phyloP scores from a whole-genome alignment of 2,329 filamentous ascomycete genomes.

The Penicillium decumbens region DNA sequence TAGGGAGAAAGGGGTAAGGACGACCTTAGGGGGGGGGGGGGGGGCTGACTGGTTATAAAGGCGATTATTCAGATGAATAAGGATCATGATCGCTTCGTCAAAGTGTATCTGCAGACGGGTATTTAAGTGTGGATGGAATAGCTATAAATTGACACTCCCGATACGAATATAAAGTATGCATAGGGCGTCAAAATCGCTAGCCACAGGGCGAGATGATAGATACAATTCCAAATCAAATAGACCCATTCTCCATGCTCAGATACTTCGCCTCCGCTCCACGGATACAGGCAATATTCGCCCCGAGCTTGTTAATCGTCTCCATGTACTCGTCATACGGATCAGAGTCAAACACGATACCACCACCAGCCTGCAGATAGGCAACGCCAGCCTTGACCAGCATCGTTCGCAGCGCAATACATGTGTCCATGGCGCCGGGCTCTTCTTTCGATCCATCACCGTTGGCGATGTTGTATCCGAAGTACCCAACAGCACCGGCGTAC shows the following conservation, averaged over 20 bases:
- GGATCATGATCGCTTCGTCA: constrained; percentile 35
- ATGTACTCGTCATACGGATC: constrained; percentile 88
- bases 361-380: constrained; percentile 81
- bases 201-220: background rate
- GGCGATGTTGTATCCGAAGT: constrained; percentile 82
- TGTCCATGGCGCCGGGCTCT: constrained; percentile 85
- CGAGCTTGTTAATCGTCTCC: constrained; percentile 95
- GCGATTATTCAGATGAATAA: constrained; percentile 35
- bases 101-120: constrained; percentile 20
- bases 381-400: constrained; percentile 91
- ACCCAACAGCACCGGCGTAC: constrained; percentile 93
- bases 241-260: constrained; percentile 39
- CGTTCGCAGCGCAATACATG: constrained; percentile 74
- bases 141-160: no score
- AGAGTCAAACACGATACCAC: constrained; percentile 91
- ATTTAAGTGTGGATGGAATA: no score
- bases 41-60: no score
- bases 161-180: background rate
- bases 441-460: constrained; percentile 57
- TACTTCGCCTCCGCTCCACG: constrained; percentile 72
- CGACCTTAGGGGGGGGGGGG: no score
- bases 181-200: background rate
- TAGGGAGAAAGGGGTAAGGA: no score
- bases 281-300: constrained; percentile 85
- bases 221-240: background rate